These are phyloP conservation scores for Sporothrix euskadiensis DNA, from an alignment of 2,329 filamentous ascomycete species.

Conservation along the genomic window DNA sequence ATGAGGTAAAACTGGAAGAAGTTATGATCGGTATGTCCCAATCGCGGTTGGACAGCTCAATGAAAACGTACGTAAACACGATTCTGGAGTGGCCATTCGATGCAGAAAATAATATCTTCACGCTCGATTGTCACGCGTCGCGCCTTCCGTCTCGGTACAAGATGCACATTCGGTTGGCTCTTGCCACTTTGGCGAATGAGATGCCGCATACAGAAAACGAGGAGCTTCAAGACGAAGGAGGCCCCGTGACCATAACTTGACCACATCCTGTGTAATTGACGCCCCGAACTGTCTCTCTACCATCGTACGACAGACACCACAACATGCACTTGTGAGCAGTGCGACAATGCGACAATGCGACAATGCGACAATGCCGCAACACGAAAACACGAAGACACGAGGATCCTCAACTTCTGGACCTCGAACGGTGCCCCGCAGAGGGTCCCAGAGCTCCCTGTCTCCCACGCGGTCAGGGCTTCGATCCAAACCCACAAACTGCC, in stretches of 20 bases:
- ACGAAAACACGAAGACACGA: background rate
- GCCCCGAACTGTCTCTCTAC: background rate
- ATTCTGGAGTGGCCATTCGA: no score
- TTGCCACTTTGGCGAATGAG: background rate
- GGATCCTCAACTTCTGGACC: background rate
- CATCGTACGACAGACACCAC: constrained; percentile 13
- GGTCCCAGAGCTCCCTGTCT: constrained; percentile 6
- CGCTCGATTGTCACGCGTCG: background rate
- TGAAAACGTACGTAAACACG: no score
- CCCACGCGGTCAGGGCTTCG: background rate
- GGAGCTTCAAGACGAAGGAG: background rate
- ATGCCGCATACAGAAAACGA: background rate
- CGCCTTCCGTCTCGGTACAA: background rate
- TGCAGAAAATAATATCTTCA: no score
- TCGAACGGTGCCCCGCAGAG: constrained; percentile 3
- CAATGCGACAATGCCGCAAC: background rate
- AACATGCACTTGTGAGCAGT: background rate
- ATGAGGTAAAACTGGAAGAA: no score
- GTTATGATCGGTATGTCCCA: no score
- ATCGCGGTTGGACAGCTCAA: no score
- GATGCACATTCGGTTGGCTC: background rate
- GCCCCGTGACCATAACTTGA: background rate
- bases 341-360: background rate
- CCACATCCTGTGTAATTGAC: background rate
- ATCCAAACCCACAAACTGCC: background rate